Evolutionary conservation across 371 early-diverging fungal genomes (phyloP), one percentile per base, ranked within the genome.

Genomic region (Syncephalastrum racemosum): DNA sequence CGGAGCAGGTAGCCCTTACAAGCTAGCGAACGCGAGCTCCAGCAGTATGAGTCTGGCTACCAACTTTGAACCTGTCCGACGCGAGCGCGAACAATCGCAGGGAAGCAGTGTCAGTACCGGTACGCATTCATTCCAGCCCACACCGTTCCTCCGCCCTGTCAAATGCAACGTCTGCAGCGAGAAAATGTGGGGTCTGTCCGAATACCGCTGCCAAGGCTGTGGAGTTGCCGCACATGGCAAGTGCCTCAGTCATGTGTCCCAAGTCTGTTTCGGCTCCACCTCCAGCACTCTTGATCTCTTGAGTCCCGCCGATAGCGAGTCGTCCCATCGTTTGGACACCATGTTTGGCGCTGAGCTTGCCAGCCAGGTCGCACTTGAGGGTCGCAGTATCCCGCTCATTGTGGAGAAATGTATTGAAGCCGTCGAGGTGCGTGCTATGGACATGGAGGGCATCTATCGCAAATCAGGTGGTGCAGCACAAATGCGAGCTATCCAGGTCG

Each of bases 361-460:
- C 15, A 41, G 22, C 20, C 60, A 60, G 19, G 53, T 52, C 14
- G 54, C 41, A 8, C 6, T 24, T 1, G 65, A 64, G 20, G 49
- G 45, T 14, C 52, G 57, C 4, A 23, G 56, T 13, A 46, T 92
- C n/a, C 94, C 94, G 3, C 61, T 75, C 56, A 59, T 93, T 6
- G 88, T 93, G 27, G 76, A 76, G 24, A 67, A 74, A 53, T 90
- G 90, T 46, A 78, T 92, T 22, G 70, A 66, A n/a, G 85, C 83
- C n/a, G 90, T 94, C 13, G 94, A 93, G 66, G 52, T 22, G 50
- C 62, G 66, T 64, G 90, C 87, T 13, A 51, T 62, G 62, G 62
- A 62, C 20, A 58, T 49, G 52, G 94, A 93, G 70, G 94, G 94
- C 22, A 86, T 93, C 20, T 93, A 93, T 62, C 86, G 94, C 36